phyloP scores from a whole-genome alignment of 306 rosid species.

The Aeschynomene evenia region DNA sequence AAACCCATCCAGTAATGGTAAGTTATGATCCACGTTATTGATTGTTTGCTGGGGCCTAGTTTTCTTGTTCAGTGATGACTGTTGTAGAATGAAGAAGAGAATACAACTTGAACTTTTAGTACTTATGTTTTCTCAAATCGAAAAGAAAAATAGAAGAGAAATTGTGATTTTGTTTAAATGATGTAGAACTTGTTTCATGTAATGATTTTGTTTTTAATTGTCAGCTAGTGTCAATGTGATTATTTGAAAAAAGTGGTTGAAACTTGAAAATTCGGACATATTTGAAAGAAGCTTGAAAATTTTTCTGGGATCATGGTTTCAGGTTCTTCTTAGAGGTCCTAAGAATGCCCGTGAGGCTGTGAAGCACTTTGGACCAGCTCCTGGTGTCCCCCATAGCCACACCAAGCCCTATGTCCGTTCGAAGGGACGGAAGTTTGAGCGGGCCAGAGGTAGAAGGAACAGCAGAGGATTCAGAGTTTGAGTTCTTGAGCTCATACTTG shows the following conservation, averaged over 20 bases:
- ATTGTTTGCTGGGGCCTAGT: background rate
- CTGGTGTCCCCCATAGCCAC: constrained; percentile 73
- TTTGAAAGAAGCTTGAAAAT: background rate
- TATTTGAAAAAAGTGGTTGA: no score
- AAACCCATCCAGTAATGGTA: background rate
- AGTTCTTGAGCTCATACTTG: constrained; percentile 21
- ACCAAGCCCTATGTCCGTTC: constrained; percentile 60
- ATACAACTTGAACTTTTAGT: background rate
- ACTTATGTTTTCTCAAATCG: background rate
- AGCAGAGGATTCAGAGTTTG: constrained; percentile 62
- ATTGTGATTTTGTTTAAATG: background rate
- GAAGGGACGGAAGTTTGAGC: constrained; percentile 54
- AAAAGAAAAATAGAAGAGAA: no score
- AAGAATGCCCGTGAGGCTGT: constrained; percentile 72
- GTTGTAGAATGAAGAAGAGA: background rate
- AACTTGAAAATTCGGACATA: no score
- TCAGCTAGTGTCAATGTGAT: background rate
- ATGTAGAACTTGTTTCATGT: background rate
- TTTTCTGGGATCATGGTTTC: background rate
- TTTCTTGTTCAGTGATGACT: background rate
- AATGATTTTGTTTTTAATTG: background rate
- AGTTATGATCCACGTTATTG: background rate
- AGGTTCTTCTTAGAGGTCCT: constrained; percentile 65
- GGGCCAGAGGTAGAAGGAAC: constrained; percentile 59
- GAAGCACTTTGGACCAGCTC: constrained; percentile 69